These are phyloP conservation scores for Calonectria crousiana DNA, from an alignment of 2,329 filamentous ascomycete genomes.

Conservation along the genomic window DNA sequence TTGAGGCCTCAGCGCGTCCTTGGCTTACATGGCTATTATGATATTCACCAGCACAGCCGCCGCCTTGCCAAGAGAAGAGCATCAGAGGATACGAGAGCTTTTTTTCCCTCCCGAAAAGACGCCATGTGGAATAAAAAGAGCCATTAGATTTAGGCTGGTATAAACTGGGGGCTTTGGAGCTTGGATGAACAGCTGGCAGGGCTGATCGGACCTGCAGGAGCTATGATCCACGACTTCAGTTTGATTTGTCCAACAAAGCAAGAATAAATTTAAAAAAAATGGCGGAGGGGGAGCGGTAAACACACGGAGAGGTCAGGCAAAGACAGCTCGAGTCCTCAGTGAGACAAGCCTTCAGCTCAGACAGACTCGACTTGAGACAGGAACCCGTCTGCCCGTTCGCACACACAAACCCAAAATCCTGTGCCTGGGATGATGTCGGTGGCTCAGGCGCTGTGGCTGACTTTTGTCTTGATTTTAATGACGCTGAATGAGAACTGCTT, in stretches of 20 bases:
- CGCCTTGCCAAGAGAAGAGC: constrained; percentile 1
- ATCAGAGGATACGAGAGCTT: background rate
- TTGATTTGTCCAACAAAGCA: constrained; percentile 23
- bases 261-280: background rate
- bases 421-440: background rate
- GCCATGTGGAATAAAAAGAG: background rate
- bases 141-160: background rate
- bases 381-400: background rate
- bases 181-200: constrained; percentile 3
- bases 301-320: background rate
- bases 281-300: background rate
- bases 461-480: background rate
- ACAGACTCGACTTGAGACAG: background rate
- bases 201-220: constrained; percentile 12
- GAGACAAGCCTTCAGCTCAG: background rate
- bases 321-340: background rate
- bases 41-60: constrained; percentile 29
- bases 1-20: constrained; percentile 7
- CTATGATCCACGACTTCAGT: background rate
- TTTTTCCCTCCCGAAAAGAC: no score
- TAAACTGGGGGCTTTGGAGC: background rate
- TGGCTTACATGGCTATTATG: constrained; percentile 1
- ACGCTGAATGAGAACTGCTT: background rate
- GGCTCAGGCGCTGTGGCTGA: background rate
- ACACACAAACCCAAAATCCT: background rate